Evolutionary conservation across 306 rosid genomes (phyloP).

Genomic region (Coriaria nepalensis): DNA sequence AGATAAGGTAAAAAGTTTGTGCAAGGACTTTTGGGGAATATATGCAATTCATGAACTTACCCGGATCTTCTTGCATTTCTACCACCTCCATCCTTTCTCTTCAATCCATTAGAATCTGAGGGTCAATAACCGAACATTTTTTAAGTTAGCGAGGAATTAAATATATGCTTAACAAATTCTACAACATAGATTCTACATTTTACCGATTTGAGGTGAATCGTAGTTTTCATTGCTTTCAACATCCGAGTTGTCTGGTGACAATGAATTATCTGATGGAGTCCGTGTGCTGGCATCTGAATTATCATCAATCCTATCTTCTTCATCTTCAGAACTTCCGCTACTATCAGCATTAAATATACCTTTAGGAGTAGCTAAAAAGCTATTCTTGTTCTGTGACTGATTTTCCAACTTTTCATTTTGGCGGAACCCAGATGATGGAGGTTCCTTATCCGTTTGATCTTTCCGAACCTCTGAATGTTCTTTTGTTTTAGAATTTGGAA

Average conservation of each 20-base stretch:
- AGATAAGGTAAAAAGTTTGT: slow-evolving; percentile 8
- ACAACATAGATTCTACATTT: slow-evolving; percentile 8
- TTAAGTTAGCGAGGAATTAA: slow-evolving; percentile 13
- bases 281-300: slow-evolving; percentile 45
- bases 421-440: slow-evolving; percentile 7
- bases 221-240: slow-evolving; percentile 46
- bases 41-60: slow-evolving; percentile 23
- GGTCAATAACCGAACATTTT: too few species aligned
- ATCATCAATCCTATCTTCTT: slow-evolving; percentile 7
- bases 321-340: slow-evolving; percentile 45
- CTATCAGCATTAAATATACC: slow-evolving; percentile 54
- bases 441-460: slow-evolving; percentile 13
- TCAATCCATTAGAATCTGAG: slow-evolving; percentile 34
- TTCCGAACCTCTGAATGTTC: slow-evolving; percentile 13
- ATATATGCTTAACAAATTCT: neutral
- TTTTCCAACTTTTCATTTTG: slow-evolving; percentile 18
- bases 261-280: slow-evolving; percentile 45
- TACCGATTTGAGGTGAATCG: slow-evolving; percentile 24
- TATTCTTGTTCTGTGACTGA: slow-evolving; percentile 24
- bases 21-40: slow-evolving; percentile 1
- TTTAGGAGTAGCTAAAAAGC: slow-evolving; percentile 27
- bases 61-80: slow-evolving; percentile 28
- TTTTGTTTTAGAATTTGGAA: slow-evolving; percentile 21
- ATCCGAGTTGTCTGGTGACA: slow-evolving; percentile 47
- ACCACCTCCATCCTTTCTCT: slow-evolving; percentile 19